Evolutionary conservation across 352 stramenopile genomes (phyloP).

Genomic region (Aphanomyces stellatus): DNA sequence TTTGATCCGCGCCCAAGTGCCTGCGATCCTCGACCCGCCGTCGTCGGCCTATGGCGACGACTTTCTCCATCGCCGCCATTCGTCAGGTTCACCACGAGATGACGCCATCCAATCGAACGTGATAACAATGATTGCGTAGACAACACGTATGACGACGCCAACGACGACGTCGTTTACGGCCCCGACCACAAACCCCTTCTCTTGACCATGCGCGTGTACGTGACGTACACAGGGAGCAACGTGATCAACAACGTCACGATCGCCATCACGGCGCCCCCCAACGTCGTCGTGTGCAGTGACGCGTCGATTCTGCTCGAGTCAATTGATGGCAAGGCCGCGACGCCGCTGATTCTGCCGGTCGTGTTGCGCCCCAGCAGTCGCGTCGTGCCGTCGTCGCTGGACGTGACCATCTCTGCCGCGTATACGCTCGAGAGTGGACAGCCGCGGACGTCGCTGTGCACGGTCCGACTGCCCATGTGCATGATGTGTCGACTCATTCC

Average conservation of each 20-base stretch:
- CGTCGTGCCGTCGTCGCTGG: conserved; percentile 57
- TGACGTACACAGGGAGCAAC: conserved; percentile 72
- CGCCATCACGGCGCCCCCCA: conserved; percentile 50
- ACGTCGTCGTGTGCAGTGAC: conserved; percentile 42
- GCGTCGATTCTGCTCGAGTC: conserved; percentile 58
- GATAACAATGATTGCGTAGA: not conserved
- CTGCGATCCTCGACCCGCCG: conserved; percentile 45
- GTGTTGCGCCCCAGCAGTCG: conserved; percentile 36
- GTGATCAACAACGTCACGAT: conserved; percentile 68
- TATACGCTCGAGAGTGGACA: conserved; percentile 68
- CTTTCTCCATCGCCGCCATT: conserved; percentile 30
- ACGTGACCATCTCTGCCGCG: conserved; percentile 50
- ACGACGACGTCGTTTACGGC: not conserved
- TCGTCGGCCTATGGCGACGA: conserved; percentile 29
- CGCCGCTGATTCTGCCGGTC: conserved; percentile 53
- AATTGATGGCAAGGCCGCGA: conserved; percentile 56
- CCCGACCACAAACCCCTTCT: conserved; percentile 26
- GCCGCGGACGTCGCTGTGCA: conserved; percentile 51
- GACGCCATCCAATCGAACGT: not conserved
- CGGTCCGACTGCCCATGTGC: conserved; percentile 64
- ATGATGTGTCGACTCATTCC: conserved; percentile 60
- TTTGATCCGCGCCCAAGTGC: conserved; percentile 65
- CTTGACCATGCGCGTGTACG: conserved; percentile 69
- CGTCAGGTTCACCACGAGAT: conserved; percentile 11
- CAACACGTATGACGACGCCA: not conserved